Percentiles rank a stretch among this genome's conserved stretches.
phyloP scores from a whole-genome alignment of 495 filamentous ascomycete species.

The Penicillium simplicissimum region DNA sequence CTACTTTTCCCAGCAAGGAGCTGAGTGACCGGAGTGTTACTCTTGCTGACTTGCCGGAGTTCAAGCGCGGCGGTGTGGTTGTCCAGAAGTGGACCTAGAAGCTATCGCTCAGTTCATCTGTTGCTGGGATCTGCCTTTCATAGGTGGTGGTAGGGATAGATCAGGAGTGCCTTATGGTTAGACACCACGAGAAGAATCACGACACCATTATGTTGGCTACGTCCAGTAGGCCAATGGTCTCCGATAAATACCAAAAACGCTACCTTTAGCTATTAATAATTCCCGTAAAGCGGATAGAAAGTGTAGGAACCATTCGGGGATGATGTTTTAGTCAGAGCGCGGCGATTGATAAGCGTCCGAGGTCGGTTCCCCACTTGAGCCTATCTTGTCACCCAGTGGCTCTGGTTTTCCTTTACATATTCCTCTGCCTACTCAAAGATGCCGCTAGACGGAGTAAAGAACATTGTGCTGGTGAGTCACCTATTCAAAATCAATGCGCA shows the following conservation, averaged over 20 bases:
- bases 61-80: constrained; percentile 79
- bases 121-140: constrained; percentile 6
- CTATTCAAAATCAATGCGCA: background rate
- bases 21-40: constrained; percentile 68
- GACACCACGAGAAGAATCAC: background rate
- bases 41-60: constrained; percentile 77
- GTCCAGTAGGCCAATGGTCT: background rate
- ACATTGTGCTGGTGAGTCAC: constrained; percentile 50
- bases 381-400: constrained; percentile 8
- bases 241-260: background rate
- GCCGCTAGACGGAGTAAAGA: constrained; percentile 54
- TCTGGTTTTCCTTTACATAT: constrained; percentile 4
- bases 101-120: background rate
- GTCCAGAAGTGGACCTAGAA: constrained; percentile 82
- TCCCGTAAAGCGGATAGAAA: background rate
- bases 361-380: constrained; percentile 32
- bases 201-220: background rate
- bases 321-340: constrained; percentile 22
- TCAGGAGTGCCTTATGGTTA: background rate
- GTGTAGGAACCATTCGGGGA: constrained; percentile 4
- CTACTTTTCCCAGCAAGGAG: constrained; percentile 95
- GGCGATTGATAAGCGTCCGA: constrained; percentile 49
- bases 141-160: constrained; percentile 8
- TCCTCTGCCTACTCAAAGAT: constrained; percentile 26
- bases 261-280: background rate